phyloP scores from a whole-genome alignment of 768 basidiomycete genomes.

The Pisolithus albus region DNA sequence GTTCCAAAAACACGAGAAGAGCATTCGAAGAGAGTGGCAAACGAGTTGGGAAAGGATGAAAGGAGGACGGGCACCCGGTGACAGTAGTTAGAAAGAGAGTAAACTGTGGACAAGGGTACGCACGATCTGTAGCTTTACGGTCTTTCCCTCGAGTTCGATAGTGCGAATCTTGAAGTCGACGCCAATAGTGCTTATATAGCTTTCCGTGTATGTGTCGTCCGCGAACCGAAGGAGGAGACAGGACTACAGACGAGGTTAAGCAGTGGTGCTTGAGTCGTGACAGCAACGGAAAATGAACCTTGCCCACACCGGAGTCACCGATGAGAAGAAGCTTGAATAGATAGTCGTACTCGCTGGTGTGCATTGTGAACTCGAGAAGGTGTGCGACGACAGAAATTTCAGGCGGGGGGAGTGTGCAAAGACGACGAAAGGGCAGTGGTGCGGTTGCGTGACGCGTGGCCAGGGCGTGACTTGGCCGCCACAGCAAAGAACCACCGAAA shows the following conservation, averaged over 20 bases:
- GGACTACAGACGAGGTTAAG: constrained; percentile 51
- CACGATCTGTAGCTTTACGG: constrained; percentile 97
- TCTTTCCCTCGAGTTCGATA: constrained; percentile 97
- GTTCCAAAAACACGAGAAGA: background rate
- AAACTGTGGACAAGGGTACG: constrained; percentile 27
- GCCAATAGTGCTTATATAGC: constrained; percentile 96
- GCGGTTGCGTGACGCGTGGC: constrained; percentile 29
- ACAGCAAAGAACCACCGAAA: too few species aligned
- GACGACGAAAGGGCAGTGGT: constrained; percentile 28
- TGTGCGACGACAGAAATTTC: constrained; percentile 16
- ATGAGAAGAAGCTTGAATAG: constrained; percentile 95
- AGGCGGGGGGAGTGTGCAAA: constrained; percentile 16
- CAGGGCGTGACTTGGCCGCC: constrained; percentile 22
- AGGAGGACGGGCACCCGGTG: background rate
- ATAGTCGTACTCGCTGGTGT: constrained; percentile 92
- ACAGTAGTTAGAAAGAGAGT: too few species aligned
- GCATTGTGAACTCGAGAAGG: constrained; percentile 46
- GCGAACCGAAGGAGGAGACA: constrained; percentile 88
- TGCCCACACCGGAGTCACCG: constrained; percentile 93
- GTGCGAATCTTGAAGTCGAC: constrained; percentile 99
- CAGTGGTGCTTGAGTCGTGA: constrained; percentile 10
- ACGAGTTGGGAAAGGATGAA: background rate
- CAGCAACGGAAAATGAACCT: constrained; percentile 42
- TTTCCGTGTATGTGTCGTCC: constrained; percentile 97
- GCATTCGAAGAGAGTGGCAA: background rate